Conservation (phyloP, 1,139 yeast genomes). For the Kazachstania sp. region DNA sequence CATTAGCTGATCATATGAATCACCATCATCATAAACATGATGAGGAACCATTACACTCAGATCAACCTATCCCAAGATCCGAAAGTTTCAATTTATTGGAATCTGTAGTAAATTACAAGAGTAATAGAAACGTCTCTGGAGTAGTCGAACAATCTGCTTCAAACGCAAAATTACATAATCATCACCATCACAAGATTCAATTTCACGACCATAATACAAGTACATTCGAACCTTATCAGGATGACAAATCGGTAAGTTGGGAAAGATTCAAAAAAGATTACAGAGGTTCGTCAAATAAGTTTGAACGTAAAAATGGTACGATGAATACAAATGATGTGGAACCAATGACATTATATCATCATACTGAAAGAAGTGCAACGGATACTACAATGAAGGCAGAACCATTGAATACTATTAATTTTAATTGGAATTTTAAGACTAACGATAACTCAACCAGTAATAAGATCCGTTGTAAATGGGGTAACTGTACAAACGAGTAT, state of each 20-base stretch:
- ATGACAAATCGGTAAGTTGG: constrained; percentile 6
- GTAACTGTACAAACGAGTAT: constrained; percentile 38
- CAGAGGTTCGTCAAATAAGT: background rate
- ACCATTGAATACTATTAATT: constrained; percentile 25
- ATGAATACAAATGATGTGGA: background rate
- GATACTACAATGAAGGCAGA: background rate
- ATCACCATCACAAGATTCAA: constrained; percentile 34
- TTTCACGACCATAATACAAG: constrained; percentile 26
- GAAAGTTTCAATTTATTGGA: constrained; percentile 6
- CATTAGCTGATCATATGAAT: constrained; percentile 25
- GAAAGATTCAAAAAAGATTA: constrained; percentile 8
- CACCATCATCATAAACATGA: constrained; percentile 16
- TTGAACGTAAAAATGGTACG: background rate
- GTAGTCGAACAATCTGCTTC: no score
- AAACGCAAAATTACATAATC: constrained; percentile 16
- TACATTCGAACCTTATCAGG: background rate
- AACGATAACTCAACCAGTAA: constrained; percentile 9
- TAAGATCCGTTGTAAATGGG: constrained; percentile 44
- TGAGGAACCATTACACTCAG: background rate
- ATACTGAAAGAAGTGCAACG: background rate
- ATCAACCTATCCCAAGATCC: background rate
- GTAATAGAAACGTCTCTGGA: constrained; percentile 2
- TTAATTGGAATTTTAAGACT: constrained; percentile 33
- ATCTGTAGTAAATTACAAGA: constrained; percentile 2
- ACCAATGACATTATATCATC: constrained; percentile 1